Conservation (phyloP, 1,284 basidiomycete genomes). For the Agroathelia rolfsii region DNA sequence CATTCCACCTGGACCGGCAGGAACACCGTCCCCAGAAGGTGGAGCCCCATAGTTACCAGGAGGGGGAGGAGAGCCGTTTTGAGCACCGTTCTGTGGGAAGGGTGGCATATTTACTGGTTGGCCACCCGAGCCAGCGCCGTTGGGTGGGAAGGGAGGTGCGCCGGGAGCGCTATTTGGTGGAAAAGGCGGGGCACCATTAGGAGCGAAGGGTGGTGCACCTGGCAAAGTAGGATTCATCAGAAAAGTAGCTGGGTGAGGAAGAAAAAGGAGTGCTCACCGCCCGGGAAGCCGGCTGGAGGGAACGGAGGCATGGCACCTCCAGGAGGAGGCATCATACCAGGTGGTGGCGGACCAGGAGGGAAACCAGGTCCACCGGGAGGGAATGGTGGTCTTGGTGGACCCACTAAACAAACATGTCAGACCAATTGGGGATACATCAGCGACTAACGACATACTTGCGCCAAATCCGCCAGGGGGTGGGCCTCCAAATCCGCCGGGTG, state of each 20-base stretch:
- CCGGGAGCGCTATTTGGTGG: conserved; percentile 8
- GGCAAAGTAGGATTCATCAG: conserved; percentile 16
- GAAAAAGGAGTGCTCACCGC: conserved; percentile 27
- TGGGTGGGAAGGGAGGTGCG: conserved; percentile 53
- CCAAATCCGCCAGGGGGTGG: conserved; percentile 43
- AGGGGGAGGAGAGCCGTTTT: conserved; percentile 16
- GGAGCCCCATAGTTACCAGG: conserved; percentile 20
- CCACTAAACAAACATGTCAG: background rate
- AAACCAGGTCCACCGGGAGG: conserved; percentile 54
- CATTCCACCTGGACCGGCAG: conserved; percentile 41
- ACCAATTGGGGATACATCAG: background rate
- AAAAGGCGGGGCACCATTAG: conserved; percentile 11
- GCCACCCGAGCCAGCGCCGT: conserved; percentile 25
- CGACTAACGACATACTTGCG: conserved; percentile 23
- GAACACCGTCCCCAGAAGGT: conserved; percentile 17
- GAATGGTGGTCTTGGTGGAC: conserved; percentile 9
- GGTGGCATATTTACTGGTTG: conserved; percentile 36
- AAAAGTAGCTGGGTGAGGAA: conserved; percentile 23
- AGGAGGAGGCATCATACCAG: conserved; percentile 11
- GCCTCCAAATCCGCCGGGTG: conserved; percentile 38
- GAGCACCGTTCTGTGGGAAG: conserved; percentile 42
- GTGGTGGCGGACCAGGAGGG: conserved; percentile 44
- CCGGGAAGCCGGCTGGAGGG: conserved; percentile 43
- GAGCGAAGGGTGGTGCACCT: conserved; percentile 11
- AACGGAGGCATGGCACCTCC: conserved; percentile 19